Conservation (phyloP, 768 basidiomycete species). For the Chalciporus piperatus region DNA sequence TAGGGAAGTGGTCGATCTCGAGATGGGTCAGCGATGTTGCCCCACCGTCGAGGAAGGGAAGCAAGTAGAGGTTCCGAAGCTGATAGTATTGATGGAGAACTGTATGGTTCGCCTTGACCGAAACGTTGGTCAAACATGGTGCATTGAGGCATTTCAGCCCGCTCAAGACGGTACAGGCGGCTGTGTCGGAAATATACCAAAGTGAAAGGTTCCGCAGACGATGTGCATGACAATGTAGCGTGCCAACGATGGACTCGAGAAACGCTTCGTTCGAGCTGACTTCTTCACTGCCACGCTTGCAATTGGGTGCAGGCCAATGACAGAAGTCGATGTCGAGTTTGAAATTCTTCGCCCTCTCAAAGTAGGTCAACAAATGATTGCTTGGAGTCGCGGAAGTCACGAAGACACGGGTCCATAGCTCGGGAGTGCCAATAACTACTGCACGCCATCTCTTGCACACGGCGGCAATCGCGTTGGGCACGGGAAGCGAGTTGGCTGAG, state of each 20-base stretch:
- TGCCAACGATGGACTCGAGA: conserved; percentile 3
- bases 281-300: not conserved
- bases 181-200: conserved; percentile 15
- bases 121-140: conserved; percentile 10
- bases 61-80: not conserved
- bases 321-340: conserved; percentile 11
- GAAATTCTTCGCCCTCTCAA: conserved; percentile 11
- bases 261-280: not conserved
- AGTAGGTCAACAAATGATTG: not conserved
- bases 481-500: not conserved
- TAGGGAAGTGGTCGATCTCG: conserved; percentile 16
- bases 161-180: conserved; percentile 2
- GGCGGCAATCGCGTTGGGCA: conserved; percentile 1
- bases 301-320: conserved; percentile 7
- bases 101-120: conserved; percentile 8
- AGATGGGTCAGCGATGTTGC: conserved; percentile 11
- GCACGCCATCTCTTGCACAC: conserved; percentile 17
- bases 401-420: conserved; percentile 13
- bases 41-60: conserved; percentile 13
- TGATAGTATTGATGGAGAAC: conserved; percentile 4
- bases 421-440: conserved; percentile 1
- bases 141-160: not conserved
- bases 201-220: conserved; percentile 8
- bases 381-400: conserved; percentile 13
- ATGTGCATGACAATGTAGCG: conserved; percentile 1